Base-by-base conservation (phyloP, 139 green algal genomes). In the Pycnococcus provasolii region DNA sequence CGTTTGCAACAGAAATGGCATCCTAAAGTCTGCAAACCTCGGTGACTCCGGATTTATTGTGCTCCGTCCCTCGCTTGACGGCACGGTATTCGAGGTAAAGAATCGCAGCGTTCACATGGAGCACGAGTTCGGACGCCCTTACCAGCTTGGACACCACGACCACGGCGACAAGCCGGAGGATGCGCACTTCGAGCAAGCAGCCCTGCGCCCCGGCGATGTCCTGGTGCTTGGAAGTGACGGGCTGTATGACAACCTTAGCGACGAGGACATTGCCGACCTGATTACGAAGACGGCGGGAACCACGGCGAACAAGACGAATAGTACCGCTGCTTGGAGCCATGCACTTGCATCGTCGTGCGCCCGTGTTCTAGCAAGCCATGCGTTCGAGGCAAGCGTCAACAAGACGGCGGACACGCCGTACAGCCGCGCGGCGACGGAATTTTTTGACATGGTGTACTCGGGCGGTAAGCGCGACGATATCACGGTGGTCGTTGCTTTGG, bases 71-170 rank as follows among this genome's bases (percentile, higher is more conserved):
- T 26, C 26, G 26, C 26, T 26, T 26, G 26, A 26, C 26, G 26
- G 26, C 26, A 26, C 26, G 26, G 26, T 13, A 13, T 55, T 55
- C 13, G 50, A 55, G 50, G 9, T 11, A 11, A 55, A 11, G 8
- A 51, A 83, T 54, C 58, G 58, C 37, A 86, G 73, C 2, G 83
- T 87, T 9, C 90, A 95, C 76, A 88, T 95, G 72, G 90, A 96
- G 78, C 89, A 96, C 68, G 75, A 87, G 41, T 96, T 96, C 68
- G 90, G 90, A 13, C 77, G 79, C 66, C 90, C 90, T 6, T 95
- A 90, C 76, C 90, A 96, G 74, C 74, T 96, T 4, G 89, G 89
- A 9, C 83, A 87, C 69, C 80, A 85, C 58, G 68, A 71, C 9
- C 46, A 67, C 15, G 73, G 61, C 61, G 75, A 86, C 73, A 53